Evolutionary conservation across 805 yeast genomes (phyloP).

Genomic region (Clavispora asparagi): DNA sequence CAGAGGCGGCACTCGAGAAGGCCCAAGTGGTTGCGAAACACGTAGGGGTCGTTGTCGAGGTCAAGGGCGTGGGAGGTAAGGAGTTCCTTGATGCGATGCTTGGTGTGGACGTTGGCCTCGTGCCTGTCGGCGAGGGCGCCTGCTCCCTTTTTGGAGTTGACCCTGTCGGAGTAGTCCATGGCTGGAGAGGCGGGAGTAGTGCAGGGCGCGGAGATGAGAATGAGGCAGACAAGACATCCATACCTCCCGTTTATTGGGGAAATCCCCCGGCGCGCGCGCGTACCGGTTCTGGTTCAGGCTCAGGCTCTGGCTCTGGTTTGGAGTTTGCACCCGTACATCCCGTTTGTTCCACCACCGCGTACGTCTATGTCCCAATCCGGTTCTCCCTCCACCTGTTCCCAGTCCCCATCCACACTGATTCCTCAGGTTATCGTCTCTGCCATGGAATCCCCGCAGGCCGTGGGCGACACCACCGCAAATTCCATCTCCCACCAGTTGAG

Average conservation of each 20-base stretch:
- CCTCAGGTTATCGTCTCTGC: not conserved
- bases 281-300: no score
- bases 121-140: conserved; percentile 82
- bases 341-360: conserved; percentile 1
- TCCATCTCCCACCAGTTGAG: conserved; percentile 31
- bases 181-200: not conserved
- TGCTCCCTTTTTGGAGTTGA: conserved; percentile 84
- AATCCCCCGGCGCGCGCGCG: no score
- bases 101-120: conserved; percentile 63
- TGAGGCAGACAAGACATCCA: not conserved
- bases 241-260: not conserved
- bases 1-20: conserved; percentile 80
- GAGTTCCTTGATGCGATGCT: conserved; percentile 63
- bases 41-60: conserved; percentile 72
- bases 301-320: no score
- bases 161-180: conserved; percentile 88
- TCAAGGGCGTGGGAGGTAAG: conserved; percentile 46
- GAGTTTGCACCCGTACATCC: not conserved
- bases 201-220: not conserved
- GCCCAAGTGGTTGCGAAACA: conserved; percentile 79
- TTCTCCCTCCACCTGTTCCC: not conserved
- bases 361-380: conserved; percentile 5
- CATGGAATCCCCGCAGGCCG: conserved; percentile 40
- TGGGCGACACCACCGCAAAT: conserved; percentile 38
- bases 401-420: not conserved